These are phyloP conservation scores for Lentinula sp. DNA, from an alignment of 768 basidiomycete genomes.

Conservation along the genomic window DNA sequence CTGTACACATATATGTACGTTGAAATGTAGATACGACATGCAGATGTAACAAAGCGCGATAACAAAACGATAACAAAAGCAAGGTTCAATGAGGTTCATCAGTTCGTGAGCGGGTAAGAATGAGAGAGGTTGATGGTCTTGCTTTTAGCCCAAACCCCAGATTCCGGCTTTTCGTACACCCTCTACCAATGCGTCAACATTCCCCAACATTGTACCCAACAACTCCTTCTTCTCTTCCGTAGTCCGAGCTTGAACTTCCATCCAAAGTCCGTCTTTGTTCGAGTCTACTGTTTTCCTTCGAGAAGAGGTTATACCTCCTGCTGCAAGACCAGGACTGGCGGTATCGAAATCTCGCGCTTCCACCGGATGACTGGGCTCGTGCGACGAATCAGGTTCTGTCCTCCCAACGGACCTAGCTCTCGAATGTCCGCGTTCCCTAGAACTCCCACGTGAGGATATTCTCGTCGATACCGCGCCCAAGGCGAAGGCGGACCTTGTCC, in stretches of 20 bases:
- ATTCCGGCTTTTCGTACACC: slow-evolving; percentile 82
- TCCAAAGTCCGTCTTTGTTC: not conserved
- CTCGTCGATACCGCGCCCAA: not conserved
- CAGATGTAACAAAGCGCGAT: slow-evolving; percentile 14
- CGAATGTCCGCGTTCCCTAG: not conserved
- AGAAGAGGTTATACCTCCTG: not conserved
- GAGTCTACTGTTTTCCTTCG: not conserved
- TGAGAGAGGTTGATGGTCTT: not conserved
- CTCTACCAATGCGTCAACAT: slow-evolving; percentile 87
- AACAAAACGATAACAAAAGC: not conserved
- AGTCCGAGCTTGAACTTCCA: slow-evolving; percentile 30
- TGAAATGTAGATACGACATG: not conserved
- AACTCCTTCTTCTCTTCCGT: slow-evolving; percentile 82
- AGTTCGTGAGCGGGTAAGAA: not conserved
- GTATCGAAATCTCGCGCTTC: not conserved
- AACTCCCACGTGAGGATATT: not conserved
- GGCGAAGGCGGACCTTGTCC: slow-evolving; percentile 10
- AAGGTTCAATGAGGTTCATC: not conserved
- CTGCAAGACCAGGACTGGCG: not conserved
- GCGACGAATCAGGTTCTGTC: slow-evolving; percentile 8
- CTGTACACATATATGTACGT: slow-evolving; percentile 11
- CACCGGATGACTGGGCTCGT: slow-evolving; percentile 5
- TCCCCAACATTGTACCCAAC: slow-evolving; percentile 78
- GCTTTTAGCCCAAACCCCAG: slow-evolving; percentile 59
- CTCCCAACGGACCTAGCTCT: slow-evolving; percentile 8